Evolutionary conservation across 495 filamentous ascomycete genomes (phyloP).

Genomic region (Neurospora sublineolata): DNA sequence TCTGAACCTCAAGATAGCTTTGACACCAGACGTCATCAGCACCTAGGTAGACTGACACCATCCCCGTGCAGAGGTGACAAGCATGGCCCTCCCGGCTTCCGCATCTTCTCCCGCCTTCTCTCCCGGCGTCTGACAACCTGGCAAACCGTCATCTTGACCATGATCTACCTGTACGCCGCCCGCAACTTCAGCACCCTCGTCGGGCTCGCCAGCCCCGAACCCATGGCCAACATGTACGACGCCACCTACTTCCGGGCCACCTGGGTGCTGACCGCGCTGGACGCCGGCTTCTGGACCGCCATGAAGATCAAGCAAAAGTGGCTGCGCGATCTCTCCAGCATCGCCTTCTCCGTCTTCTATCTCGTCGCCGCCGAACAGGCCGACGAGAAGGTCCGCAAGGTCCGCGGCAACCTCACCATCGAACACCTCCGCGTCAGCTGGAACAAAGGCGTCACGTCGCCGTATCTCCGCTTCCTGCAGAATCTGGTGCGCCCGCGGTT

Average conservation of each 20-base stretch:
- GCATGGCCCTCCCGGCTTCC: slow-evolving; percentile 73
- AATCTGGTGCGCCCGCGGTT: slow-evolving; percentile 63
- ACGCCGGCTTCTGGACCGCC: slow-evolving; percentile 96
- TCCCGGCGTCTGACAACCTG: slow-evolving; percentile 60
- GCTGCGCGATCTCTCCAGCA: slow-evolving; percentile 67
- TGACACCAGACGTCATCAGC: background rate
- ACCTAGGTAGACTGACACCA: background rate
- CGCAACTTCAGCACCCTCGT: slow-evolving; percentile 90
- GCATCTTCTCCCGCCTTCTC: slow-evolving; percentile 59
- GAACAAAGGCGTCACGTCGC: slow-evolving; percentile 76
- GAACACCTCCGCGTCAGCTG: slow-evolving; percentile 89
- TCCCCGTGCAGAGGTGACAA: slow-evolving; percentile 54
- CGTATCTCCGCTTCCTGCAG: slow-evolving; percentile 62
- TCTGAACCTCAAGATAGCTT: background rate
- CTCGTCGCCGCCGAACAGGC: slow-evolving; percentile 85
- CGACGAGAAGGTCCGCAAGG: slow-evolving; percentile 92
- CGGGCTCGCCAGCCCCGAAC: slow-evolving; percentile 84
- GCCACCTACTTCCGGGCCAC: slow-evolving; percentile 94
- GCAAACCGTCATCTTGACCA: slow-evolving; percentile 78
- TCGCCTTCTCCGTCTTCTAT: slow-evolving; percentile 81
- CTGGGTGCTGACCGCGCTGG: slow-evolving; percentile 89
- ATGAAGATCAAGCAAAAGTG: slow-evolving; percentile 81
- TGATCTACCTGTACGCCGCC: slow-evolving; percentile 81
- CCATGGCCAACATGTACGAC: slow-evolving; percentile 86
- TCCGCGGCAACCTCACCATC: slow-evolving; percentile 73